Evolutionary conservation across 192 early-diverging fungal genomes (phyloP).

Genomic region (Entomortierella beljakovae): DNA sequence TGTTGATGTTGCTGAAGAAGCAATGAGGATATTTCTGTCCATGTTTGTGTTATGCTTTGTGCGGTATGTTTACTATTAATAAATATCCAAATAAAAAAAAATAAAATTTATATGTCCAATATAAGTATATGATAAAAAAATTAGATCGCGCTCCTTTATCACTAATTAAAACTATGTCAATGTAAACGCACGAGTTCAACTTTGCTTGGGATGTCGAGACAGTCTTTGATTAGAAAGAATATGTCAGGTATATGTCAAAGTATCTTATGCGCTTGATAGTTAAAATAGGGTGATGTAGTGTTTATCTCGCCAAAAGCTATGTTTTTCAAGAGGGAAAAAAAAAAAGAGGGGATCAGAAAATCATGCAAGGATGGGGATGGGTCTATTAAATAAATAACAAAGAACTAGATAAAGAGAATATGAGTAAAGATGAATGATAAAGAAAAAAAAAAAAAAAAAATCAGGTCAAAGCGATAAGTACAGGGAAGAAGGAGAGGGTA

Average conservation of each 20-base stretch:
- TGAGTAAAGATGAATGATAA: not conserved
- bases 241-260: too few relatives aligned
- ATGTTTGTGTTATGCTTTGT: too few relatives aligned
- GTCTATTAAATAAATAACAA: not conserved
- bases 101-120: not conserved
- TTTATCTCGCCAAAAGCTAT: too few relatives aligned
- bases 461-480: not conserved
- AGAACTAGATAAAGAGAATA: not conserved
- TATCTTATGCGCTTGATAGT: too few relatives aligned
- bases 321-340: too few relatives aligned
- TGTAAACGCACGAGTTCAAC: not conserved
- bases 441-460: not conserved
- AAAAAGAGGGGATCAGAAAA: not conserved
- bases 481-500: not conserved
- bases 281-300: too few relatives aligned
- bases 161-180: not conserved
- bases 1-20: not conserved
- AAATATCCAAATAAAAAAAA: not conserved
- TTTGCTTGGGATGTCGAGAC: too few relatives aligned
- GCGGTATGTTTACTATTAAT: not conserved
- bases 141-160: not conserved
- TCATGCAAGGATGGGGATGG: not conserved
- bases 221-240: too few relatives aligned
- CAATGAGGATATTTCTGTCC: not conserved
- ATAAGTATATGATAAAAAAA: not conserved